These are phyloP conservation scores for Neurospora sp. DNA, from an alignment of 495 filamentous ascomycete species.

Conservation along the genomic window DNA sequence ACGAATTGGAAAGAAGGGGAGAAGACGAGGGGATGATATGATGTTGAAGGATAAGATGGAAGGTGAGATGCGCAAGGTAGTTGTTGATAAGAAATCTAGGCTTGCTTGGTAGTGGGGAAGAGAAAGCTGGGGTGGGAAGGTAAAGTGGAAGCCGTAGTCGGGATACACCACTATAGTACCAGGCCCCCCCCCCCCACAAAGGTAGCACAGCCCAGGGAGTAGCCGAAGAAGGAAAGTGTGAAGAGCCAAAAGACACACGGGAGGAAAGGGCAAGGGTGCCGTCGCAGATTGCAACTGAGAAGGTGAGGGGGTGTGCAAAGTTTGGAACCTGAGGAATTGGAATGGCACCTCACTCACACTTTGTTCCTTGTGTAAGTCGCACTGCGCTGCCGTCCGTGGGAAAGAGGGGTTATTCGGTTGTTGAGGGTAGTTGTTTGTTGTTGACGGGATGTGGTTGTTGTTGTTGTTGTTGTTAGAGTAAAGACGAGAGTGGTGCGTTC, in stretches of 20 bases:
- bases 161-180: background rate
- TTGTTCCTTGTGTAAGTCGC: slow-evolving; percentile 18
- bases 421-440: slow-evolving; percentile 2
- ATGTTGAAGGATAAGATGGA: background rate
- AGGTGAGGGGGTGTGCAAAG: background rate
- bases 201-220: background rate
- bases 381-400: slow-evolving; percentile 22
- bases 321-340: slow-evolving; percentile 8
- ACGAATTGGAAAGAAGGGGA: background rate
- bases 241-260: background rate
- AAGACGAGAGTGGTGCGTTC: slow-evolving; percentile 1
- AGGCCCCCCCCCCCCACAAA: background rate
- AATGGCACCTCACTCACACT: slow-evolving; percentile 19
- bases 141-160: background rate
- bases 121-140: background rate
- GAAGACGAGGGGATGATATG: background rate
- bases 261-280: background rate
- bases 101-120: background rate
- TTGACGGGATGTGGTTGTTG: background rate
- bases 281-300: background rate
- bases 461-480: background rate
- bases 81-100: background rate
- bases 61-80: background rate
- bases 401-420: slow-evolving; percentile 18
- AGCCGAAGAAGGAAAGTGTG: background rate